phyloP scores from a whole-genome alignment of 2,329 filamentous ascomycete genomes.

The Keithomyces neogunnii region DNA sequence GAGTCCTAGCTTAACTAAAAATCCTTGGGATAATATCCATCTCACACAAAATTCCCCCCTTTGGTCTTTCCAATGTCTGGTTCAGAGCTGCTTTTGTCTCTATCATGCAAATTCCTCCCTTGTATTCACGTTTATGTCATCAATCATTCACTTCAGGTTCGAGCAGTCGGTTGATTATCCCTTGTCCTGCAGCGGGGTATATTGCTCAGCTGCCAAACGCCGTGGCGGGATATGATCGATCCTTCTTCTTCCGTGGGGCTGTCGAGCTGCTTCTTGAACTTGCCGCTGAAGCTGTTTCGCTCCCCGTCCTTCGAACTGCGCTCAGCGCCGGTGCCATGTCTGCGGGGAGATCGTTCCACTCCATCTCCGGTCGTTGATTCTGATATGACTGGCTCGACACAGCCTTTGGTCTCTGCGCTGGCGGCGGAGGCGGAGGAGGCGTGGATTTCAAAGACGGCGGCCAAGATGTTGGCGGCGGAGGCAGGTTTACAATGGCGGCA shows the following conservation, averaged over 20 bases:
- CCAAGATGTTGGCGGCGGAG: conserved; percentile 18
- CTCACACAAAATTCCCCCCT: background rate
- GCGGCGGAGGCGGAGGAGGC: conserved; percentile 14
- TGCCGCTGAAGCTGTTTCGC: conserved; percentile 28
- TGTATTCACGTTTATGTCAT: background rate
- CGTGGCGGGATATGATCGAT: conserved; percentile 53
- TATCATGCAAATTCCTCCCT: background rate
- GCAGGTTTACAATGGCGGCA: conserved; percentile 23
- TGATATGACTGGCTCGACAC: conserved; percentile 43
- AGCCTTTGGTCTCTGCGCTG: conserved; percentile 10
- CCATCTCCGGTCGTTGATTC: conserved; percentile 47
- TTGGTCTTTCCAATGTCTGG: background rate
- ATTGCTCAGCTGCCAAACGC: conserved; percentile 41
- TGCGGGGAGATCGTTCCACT: conserved; percentile 58
- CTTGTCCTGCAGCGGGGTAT: background rate
- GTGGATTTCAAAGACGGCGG: conserved; percentile 18
- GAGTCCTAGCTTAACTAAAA: background rate
- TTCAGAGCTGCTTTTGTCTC: background rate
- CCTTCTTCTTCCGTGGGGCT: conserved; percentile 46
- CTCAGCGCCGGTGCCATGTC: conserved; percentile 41
- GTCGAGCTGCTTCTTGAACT: conserved; percentile 50
- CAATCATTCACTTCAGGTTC: background rate
- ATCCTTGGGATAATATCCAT: too few relatives aligned
- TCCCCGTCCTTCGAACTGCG: conserved; percentile 17
- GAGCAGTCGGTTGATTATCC: too few relatives aligned